Base-by-base conservation (phyloP, 768 basidiomycete genomes). In the Tulasnella sp. region DNA sequence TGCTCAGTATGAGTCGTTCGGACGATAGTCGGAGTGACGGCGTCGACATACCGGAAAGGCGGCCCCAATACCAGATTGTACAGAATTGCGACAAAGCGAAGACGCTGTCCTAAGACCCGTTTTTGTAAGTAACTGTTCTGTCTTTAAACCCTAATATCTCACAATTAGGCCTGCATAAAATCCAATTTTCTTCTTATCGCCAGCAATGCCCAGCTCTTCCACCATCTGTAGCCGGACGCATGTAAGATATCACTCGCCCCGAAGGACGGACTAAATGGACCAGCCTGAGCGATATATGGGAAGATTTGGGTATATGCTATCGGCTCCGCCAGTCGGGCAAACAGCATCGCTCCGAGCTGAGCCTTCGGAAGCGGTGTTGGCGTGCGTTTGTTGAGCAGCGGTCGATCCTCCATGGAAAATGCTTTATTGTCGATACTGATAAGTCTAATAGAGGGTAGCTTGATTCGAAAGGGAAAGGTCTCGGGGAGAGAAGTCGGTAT, bases 251-350 rank as follows among this genome's bases (percentile, higher is more conserved):
- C 19, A 5, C 12, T 1, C 7, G 35, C 16, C 35, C 16, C 22
- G 12, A 39, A 16, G 11, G 37, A 34, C 5, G 12, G 34, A 9
- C 16, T 1, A 39, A n/a, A 14, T 4, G 6, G 14, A 66, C 68
- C 35, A 32, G 63, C 73, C 37, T 73, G 62, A 29, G 72, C 71
- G 59, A 73, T 67, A 35, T 73, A 73, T 17, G 73, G 73, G 41
- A 73, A 73, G 14, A 73, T 71, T 52, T 73, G 69, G 37, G 67
- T 67, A 34, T 67, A 73, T 26, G 73, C 73, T 14, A 75, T 72
- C 17, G 75, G 75, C 63, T 76, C 75, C 17, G 74, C 75, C 22
- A 76, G 72, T 17, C 75, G 42, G 5, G 67, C 74, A 36, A 74
- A 29, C 37, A 67, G 67, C 8, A 76, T 41, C 5, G 73, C 73